These are phyloP conservation scores for Stylonectria norvegica DNA, from an alignment of 2,329 filamentous ascomycete genomes.

Conservation along the genomic window DNA sequence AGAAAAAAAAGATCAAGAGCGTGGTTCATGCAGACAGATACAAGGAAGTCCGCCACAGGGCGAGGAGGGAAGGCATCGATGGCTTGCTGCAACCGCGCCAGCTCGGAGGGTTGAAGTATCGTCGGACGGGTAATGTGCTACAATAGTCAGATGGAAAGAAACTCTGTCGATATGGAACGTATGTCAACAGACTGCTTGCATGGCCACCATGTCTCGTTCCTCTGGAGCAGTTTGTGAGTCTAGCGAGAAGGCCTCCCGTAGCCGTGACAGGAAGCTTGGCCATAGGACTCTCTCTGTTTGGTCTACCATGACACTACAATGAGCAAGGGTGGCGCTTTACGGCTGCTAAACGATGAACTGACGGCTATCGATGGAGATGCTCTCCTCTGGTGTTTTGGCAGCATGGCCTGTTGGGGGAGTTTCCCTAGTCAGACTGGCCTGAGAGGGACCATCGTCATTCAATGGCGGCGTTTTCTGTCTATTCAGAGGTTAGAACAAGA, in stretches of 20 bases:
- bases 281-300: conserved; percentile 25
- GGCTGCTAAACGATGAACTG: background rate
- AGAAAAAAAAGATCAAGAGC: conserved; percentile 29
- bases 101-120: conserved; percentile 13
- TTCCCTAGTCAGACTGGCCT: background rate
- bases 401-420: conserved; percentile 1
- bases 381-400: conserved; percentile 8
- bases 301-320: conserved; percentile 4
- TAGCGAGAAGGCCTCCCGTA: conserved; percentile 28
- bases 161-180: background rate
- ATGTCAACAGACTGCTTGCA: conserved; percentile 14
- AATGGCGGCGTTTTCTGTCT: conserved; percentile 8
- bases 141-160: background rate
- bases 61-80: conserved; percentile 25
- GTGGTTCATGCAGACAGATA: conserved; percentile 28
- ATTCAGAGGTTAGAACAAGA: background rate
- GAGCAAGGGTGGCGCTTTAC: background rate
- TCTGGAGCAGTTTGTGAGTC: conserved; percentile 16
- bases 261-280: conserved; percentile 25
- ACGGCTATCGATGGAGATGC: conserved; percentile 16
- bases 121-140: conserved; percentile 13
- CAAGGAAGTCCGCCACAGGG: conserved; percentile 27
- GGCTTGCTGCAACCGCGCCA: conserved; percentile 18
- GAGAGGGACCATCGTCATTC: too few relatives aligned
- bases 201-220: conserved; percentile 18